A percentile compares a stretch with the other conserved stretches of the same genome.
These are phyloP conservation scores for Baorangia bicolor DNA, from an alignment of 768 basidiomycete genomes.

Conservation along the genomic window DNA sequence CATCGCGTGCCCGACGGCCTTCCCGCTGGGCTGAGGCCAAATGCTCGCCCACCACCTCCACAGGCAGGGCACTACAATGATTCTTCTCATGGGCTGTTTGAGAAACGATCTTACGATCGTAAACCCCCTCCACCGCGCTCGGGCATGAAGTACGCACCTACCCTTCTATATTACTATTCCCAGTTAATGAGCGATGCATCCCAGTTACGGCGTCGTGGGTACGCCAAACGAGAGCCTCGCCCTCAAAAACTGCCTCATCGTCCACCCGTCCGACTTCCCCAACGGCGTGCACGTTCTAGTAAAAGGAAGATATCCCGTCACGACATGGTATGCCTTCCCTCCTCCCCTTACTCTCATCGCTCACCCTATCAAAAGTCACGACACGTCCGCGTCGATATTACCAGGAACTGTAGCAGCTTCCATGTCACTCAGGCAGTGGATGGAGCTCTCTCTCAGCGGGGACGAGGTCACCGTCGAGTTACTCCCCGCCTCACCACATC, in stretches of 20 bases:
- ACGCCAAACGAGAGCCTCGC: slow-evolving; percentile 70
- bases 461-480: slow-evolving; percentile 73
- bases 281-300: slow-evolving; percentile 73
- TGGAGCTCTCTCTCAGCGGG: slow-evolving; percentile 75
- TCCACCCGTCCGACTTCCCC: slow-evolving; percentile 73
- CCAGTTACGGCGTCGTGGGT: slow-evolving; percentile 55
- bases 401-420: slow-evolving; percentile 77
- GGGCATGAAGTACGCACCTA: slow-evolving; percentile 24
- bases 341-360: not conserved
- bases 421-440: slow-evolving; percentile 83
- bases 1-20: slow-evolving; percentile 42
- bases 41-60: slow-evolving; percentile 36
- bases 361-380: slow-evolving; percentile 57
- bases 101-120: slow-evolving; percentile 47
- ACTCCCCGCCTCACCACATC: slow-evolving; percentile 47
- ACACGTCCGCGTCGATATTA: slow-evolving; percentile 68
- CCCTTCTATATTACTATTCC: not conserved
- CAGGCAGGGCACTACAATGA: slow-evolving; percentile 53
- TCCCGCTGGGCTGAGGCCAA: slow-evolving; percentile 36
- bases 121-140: slow-evolving; percentile 37
- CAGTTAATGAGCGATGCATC: not conserved
- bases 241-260: slow-evolving; percentile 78
- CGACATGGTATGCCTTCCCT: slow-evolving; percentile 59
- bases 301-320: slow-evolving; percentile 69
- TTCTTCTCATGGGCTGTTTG: slow-evolving; percentile 47